Evolutionary conservation across 768 basidiomycete species (phyloP), one percentile per base, ranked within the genome.

Genomic region (Lactifluus subvellereus): DNA sequence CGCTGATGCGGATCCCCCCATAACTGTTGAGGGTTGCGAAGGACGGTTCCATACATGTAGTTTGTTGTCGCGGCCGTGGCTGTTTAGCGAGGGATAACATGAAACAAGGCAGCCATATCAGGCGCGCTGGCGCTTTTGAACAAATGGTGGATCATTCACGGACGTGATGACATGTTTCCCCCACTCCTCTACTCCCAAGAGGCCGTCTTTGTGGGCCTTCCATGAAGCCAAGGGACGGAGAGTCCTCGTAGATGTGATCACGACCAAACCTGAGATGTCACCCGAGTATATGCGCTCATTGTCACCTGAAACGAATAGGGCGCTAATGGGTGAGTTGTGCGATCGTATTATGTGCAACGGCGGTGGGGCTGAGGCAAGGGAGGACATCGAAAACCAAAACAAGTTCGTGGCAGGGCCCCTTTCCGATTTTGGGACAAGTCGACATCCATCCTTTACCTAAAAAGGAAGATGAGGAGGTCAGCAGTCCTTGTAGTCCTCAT

Each of bases 41-140:
- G 83, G 75, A 32, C 83, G 76, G 33, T 72, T 74, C 88, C 89
- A 94, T 6, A 90, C 77, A 70, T 91, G 87, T 37, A 94, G 72
- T 72, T 91, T 89, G 74, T 95, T 91, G 75, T 96, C 94, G 53
- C 94, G 78, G 16, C 84, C 89, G 67, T 94, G 91, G 14, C 93
- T 92, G 43, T 35, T 33, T n/a, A 54, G 50, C 38, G 18, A n/a
- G 53, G 55, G 22, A 58, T 59, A 57, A 1, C 6, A 30, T 3
- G 3, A 40, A 9, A 49, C 1, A 48, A 38, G 20, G 11, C 10
- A 33, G 42, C 32, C 10, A 16, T 30, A 33, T 58, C 56, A 62
- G 57, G 55, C 18, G 48, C 8, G 30, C 50, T 18, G 27, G 20
- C 22, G 54, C 38, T 59, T 47, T 33, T 20, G 30, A 6, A 45